Evolutionary conservation across 1,139 yeast genomes (phyloP).

Genomic region (Suhomyces ambrosiae): DNA sequence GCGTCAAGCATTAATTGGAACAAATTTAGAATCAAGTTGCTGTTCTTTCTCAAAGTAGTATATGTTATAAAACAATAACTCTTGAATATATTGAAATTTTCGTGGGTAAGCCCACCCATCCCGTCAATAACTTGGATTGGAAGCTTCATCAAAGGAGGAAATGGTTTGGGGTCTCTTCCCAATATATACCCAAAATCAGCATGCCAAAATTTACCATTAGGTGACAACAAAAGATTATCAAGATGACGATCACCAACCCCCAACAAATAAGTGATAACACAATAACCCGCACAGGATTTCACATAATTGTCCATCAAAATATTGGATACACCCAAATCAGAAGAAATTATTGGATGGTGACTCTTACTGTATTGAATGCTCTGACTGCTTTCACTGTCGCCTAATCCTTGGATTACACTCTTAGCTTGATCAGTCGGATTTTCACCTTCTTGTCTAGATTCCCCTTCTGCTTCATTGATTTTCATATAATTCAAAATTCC

Average conservation of each 20-base stretch:
- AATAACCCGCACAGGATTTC: constrained; percentile 95
- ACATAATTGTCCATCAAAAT: constrained; percentile 92
- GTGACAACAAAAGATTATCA: constrained; percentile 73
- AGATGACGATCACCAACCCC: constrained; percentile 98
- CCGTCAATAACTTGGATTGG: constrained; percentile 98
- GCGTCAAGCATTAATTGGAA: constrained; percentile 95
- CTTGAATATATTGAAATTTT: constrained; percentile 82
- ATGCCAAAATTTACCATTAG: constrained; percentile 86
- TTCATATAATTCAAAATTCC: constrained; percentile 74
- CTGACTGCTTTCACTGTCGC: constrained; percentile 2
- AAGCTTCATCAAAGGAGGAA: constrained; percentile 96
- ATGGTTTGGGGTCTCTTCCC: constrained; percentile 97
- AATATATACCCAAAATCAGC: constrained; percentile 97
- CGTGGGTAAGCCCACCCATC: constrained; percentile 90
- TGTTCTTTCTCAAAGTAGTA: constrained; percentile 84
- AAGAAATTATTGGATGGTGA: constrained; percentile 25
- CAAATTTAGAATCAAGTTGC: constrained; percentile 83
- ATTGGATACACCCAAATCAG: constrained; percentile 72
- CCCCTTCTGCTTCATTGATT: constrained; percentile 20
- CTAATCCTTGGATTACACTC: constrained; percentile 7
- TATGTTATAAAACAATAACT: constrained; percentile 95
- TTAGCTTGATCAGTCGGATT: neutral
- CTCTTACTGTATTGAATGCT: constrained; percentile 4
- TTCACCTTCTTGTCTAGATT: neutral
- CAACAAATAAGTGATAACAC: constrained; percentile 89